Percentiles rank a stretch among this genome's conserved stretches.
Conservation (phyloP, 768 basidiomycete genomes). For the Candolleomyces efflorescens region DNA sequence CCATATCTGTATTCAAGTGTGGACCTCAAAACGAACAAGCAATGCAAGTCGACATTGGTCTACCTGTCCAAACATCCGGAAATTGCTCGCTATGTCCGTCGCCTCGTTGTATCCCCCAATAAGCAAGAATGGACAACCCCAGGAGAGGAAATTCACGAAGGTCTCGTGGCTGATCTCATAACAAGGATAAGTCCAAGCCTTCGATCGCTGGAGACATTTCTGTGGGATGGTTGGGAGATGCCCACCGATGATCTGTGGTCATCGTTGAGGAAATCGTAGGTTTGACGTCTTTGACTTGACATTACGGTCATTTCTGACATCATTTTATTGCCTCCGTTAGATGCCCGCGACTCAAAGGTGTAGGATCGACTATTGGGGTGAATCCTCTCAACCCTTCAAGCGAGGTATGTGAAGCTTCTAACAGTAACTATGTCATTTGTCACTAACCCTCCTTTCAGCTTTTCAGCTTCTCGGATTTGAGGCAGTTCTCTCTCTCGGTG, state of each 20-base stretch:
- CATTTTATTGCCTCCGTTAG: slow-evolving; percentile 14
- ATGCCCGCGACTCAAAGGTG: slow-evolving; percentile 29
- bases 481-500: slow-evolving; percentile 28
- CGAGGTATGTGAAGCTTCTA: slow-evolving; percentile 22
- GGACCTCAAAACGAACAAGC: slow-evolving; percentile 31
- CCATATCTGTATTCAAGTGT: slow-evolving; percentile 28
- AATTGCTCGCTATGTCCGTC: slow-evolving; percentile 23
- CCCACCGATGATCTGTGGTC: slow-evolving; percentile 30
- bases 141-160: slow-evolving; percentile 29
- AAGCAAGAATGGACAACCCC: slow-evolving; percentile 28
- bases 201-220: slow-evolving; percentile 25
- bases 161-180: slow-evolving; percentile 23
- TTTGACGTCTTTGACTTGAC: slow-evolving; percentile 3
- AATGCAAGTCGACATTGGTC: slow-evolving; percentile 26
- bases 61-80: slow-evolving; percentile 46
- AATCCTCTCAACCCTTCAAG: slow-evolving; percentile 27
- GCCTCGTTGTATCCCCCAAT: slow-evolving; percentile 28
- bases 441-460: slow-evolving; percentile 18
- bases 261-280: slow-evolving; percentile 27
- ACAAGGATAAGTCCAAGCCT: slow-evolving; percentile 20
- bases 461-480: slow-evolving; percentile 31
- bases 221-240: slow-evolving; percentile 36
- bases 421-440: slow-evolving; percentile 1
- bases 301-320: slow-evolving; percentile 7
- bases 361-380: slow-evolving; percentile 31